Evolutionary conservation across 768 basidiomycete genomes (phyloP).

Genomic region (Leucocoprinus sp.): DNA sequence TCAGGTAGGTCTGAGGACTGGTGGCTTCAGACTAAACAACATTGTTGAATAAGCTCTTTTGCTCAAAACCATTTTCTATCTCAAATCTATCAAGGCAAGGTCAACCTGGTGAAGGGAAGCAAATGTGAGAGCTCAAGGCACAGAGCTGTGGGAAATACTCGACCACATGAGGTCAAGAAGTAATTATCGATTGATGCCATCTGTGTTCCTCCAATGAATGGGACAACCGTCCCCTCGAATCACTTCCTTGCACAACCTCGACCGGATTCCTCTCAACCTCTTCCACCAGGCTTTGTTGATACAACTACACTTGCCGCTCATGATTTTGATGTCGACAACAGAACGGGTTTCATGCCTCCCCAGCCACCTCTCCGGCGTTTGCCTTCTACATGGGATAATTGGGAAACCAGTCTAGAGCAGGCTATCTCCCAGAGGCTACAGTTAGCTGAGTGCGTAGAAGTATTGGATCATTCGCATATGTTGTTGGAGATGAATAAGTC

Average conservation of each 20-base stretch:
- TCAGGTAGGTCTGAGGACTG: too few relatives aligned
- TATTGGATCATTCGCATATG: constrained; percentile 27
- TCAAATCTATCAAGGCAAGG: too few relatives aligned
- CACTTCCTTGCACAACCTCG: constrained; percentile 28
- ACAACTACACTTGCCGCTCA: constrained; percentile 62
- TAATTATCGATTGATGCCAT: too few relatives aligned
- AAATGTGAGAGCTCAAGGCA: too few relatives aligned
- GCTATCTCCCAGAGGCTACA: constrained; percentile 41
- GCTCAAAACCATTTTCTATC: too few relatives aligned
- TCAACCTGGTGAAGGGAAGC: too few relatives aligned
- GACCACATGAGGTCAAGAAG: too few relatives aligned
- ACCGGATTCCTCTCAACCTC: constrained; percentile 20
- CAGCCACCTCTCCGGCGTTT: constrained; percentile 59
- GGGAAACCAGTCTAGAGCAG: constrained; percentile 55
- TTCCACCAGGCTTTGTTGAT: constrained; percentile 21
- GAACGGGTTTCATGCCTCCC: constrained; percentile 90
- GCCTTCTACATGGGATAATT: constrained; percentile 64
- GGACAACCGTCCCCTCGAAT: constrained; percentile 6
- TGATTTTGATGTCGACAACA: constrained; percentile 86
- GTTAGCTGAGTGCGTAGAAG: constrained; percentile 43
- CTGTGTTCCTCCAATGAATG: neutral
- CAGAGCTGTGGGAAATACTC: too few relatives aligned
- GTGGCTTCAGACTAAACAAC: too few relatives aligned
- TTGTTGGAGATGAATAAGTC: constrained; percentile 22
- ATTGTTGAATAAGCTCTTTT: too few relatives aligned